Conservation (phyloP, 2,329 filamentous ascomycete species). For the Penicillium sp. region DNA sequence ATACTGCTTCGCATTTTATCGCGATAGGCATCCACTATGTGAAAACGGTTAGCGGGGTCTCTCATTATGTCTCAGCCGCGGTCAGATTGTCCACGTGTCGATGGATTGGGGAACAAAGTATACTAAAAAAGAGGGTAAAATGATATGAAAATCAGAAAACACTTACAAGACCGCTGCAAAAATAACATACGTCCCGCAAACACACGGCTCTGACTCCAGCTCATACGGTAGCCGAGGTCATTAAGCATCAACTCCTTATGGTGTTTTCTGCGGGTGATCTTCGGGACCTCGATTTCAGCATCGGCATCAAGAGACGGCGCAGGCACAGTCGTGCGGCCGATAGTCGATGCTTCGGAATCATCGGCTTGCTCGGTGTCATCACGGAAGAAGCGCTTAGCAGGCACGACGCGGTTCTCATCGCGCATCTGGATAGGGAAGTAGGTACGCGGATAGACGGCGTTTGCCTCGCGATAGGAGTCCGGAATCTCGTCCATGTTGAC, state of each 20-base stretch:
- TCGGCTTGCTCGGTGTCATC: conserved; percentile 62
- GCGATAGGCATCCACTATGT: conserved; percentile 83
- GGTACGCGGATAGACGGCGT: conserved; percentile 84
- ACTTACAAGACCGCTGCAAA: conserved; percentile 85
- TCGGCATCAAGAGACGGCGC: conserved; percentile 67
- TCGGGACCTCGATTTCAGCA: conserved; percentile 70
- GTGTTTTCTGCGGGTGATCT: conserved; percentile 66
- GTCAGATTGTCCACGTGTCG: conserved; percentile 1
- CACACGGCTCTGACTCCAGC: conserved; percentile 90
- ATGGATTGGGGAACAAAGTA: conserved; percentile 3
- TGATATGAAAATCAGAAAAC: conserved; percentile 1
- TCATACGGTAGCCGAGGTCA: conserved; percentile 91
- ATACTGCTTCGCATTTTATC: conserved; percentile 86
- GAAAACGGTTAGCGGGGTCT: conserved; percentile 9
- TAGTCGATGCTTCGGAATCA: conserved; percentile 35
- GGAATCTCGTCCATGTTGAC: conserved; percentile 95
- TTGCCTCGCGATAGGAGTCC: conserved; percentile 86
- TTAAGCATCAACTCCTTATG: conserved; percentile 87
- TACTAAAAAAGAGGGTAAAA: conserved; percentile 9
- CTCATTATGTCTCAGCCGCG: background rate
- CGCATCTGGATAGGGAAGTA: conserved; percentile 95
- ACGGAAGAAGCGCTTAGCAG: conserved; percentile 71
- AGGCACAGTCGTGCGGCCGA: conserved; percentile 55
- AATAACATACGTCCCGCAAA: conserved; percentile 86
- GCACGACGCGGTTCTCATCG: conserved; percentile 67